Conservation (phyloP, 371 early-diverging fungal genomes). For the Rhizopus microsporus region DNA sequence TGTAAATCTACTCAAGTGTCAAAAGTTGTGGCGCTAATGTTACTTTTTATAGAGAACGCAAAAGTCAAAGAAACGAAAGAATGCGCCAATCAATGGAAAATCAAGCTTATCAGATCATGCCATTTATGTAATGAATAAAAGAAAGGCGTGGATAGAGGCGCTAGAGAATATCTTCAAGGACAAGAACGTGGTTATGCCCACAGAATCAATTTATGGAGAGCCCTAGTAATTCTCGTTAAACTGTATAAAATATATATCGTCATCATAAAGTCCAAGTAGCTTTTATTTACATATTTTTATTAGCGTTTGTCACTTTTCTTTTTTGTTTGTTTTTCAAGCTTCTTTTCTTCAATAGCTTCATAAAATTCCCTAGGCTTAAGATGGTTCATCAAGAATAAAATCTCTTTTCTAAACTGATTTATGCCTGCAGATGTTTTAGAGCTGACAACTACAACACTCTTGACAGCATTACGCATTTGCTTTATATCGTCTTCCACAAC, state of each 20-base stretch:
- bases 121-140: constrained; percentile 56
- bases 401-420: constrained; percentile 60
- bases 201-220: constrained; percentile 34
- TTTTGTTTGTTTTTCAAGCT: constrained; percentile 6
- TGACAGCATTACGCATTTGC: constrained; percentile 48
- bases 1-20: constrained; percentile 51
- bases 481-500: constrained; percentile 42
- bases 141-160: constrained; percentile 50
- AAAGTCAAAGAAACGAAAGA: constrained; percentile 77
- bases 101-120: constrained; percentile 54
- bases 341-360: constrained; percentile 16
- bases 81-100: constrained; percentile 47
- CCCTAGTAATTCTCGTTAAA: background rate
- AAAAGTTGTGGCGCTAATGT: background rate
- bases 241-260: too few species aligned
- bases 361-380: constrained; percentile 31
- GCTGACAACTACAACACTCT: constrained; percentile 56
- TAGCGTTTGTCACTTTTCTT: background rate
- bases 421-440: constrained; percentile 60
- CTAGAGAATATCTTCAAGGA: constrained; percentile 44
- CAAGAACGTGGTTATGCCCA: constrained; percentile 42
- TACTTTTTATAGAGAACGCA: constrained; percentile 52
- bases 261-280: too few species aligned
- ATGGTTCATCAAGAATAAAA: constrained; percentile 49
- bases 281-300: too few species aligned